Base-by-base conservation (phyloP, 306 rosid genomes). In the Gastrolobium villosum region DNA sequence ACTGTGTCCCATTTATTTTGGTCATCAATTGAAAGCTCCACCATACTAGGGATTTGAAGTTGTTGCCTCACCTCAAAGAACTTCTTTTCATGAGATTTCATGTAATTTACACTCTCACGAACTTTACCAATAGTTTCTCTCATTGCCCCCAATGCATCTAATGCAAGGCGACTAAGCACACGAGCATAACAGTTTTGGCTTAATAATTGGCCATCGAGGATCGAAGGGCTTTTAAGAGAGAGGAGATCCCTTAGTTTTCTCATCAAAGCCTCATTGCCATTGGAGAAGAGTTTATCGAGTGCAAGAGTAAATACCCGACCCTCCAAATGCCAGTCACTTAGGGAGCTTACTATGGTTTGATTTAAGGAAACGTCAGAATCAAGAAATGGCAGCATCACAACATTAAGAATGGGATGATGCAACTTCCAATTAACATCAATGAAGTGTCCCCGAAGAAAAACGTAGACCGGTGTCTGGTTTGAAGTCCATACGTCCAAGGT, bases 401-500 rank as follows among this genome's bases (percentile, higher is more conserved):
- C 99, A 75, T 88, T 89, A 48, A 95, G 99, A 65, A 95, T 77
- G 69, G 87, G 95, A 65, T 84, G 88, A 84, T 92, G 96, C 10
- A 87, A 68, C 69, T 91, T 95, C 97, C 99, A 92, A 80, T 89
- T 88, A 62, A 85, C 81, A 74, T 91, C 99, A 35, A 95, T 80
- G 82, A 92, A 95, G 81, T 95, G 95, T 4, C 94, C 99, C 1
- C 87, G 91, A 44, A 95, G 76, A 75, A 89, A 87, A 78, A 89
- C 94, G 84, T 92, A 95, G 72, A 20, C 87, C 35, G 84, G 66
- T 49, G 86, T 82, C 75, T 91, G 96, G 84, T 85, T 76, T 43
- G 98, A 88, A 56, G 89, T 85, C 97, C 99, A 92, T 32, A 91
- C 69, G 73, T 92, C 97, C 87, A 95, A 82, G 1, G 99, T 83